Evolutionary conservation across 1,284 basidiomycete species (phyloP), one percentile per base, ranked within the genome.

Genomic region (Rhodotorula mucilaginosa): DNA sequence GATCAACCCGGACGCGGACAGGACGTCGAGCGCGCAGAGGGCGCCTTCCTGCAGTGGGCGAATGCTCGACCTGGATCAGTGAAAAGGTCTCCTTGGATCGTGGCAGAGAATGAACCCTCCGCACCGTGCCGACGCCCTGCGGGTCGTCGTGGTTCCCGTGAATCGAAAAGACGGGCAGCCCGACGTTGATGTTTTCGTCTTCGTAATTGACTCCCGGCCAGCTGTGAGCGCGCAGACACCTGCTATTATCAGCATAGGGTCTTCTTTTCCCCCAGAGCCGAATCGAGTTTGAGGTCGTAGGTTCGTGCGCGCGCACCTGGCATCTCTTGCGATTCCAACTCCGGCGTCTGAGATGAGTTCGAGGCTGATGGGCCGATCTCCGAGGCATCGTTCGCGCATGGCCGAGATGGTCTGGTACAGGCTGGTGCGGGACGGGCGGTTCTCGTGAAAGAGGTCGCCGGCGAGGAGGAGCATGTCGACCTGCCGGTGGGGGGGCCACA

Each of bases 101-200:
- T 10, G 26, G 2, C n/a, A 18, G 46, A 7, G 8, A 13, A 23
- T 39, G 52, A 29, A 81, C 39, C 13, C 54, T 29, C 90, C 90
- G 76, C 78, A 93, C 93, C 16, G 91, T 86, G 19, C 94, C 94
- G 18, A 93, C 89, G 31, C 96, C 97, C 82, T 99, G 97, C 47
- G 97, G 96, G 78, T 99, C 96, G 80, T 99, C 97, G 81, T 99
- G 97, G 80, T 99, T 99, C 57, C 96, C 97, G 79, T 99, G 96
- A 59, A 99, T 99, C 0, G 95, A 97, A 82, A 99, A 99, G 31
- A 98, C 90, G 3, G 97, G 97, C 44, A 97, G 92, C 29, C 88
- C 89, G 65, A 99, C 87, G 79, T 99, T 99, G 70, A 98, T 85
- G 80, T 99, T 98, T 0, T 89, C 88, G 79, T 99, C 97, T 82